These are phyloP conservation scores for Acorus gramineus DNA, from an alignment of 106 monocot genomes.

Conservation along the genomic window DNA sequence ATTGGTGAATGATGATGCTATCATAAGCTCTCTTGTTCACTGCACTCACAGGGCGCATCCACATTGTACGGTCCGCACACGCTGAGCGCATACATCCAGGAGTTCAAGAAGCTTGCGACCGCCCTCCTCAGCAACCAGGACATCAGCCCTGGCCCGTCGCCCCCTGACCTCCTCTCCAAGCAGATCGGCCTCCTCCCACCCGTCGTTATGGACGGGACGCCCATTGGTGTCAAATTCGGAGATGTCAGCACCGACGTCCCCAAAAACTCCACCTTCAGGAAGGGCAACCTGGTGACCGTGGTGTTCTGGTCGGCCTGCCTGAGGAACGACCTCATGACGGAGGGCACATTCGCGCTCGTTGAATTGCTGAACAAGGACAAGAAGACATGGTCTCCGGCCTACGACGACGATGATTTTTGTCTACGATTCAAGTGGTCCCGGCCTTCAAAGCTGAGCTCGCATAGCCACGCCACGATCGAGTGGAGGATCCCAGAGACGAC, in stretches of 20 bases:
- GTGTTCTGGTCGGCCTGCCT: constrained; percentile 87
- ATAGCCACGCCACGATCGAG: constrained; percentile 62
- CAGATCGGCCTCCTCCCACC: constrained; percentile 64
- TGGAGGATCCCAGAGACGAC: constrained; percentile 62
- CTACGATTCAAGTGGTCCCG: constrained; percentile 72
- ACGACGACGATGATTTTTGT: constrained; percentile 83
- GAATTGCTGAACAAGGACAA: constrained; percentile 31
- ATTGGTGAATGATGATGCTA: not conserved
- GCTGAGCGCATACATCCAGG: constrained; percentile 78
- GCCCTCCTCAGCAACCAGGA: constrained; percentile 28
- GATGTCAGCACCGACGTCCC: constrained; percentile 62
- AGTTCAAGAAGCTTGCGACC: constrained; percentile 61
- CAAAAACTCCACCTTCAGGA: constrained; percentile 43
- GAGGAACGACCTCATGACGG: constrained; percentile 70
- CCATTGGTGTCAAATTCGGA: constrained; percentile 47
- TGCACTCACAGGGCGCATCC: constrained; percentile 61
- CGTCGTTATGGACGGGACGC: constrained; percentile 54
- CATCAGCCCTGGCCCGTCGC: constrained; percentile 29
- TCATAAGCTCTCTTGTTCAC: not conserved
- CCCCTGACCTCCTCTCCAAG: constrained; percentile 62
- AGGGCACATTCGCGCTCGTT: constrained; percentile 72
- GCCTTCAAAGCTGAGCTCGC: constrained; percentile 45
- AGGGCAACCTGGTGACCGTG: constrained; percentile 46
- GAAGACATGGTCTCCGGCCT: constrained; percentile 49
- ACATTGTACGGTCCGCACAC: constrained; percentile 86